Evolutionary conservation across 2,329 filamentous ascomycete genomes (phyloP).

Genomic region (Rosellinia necatrix): DNA sequence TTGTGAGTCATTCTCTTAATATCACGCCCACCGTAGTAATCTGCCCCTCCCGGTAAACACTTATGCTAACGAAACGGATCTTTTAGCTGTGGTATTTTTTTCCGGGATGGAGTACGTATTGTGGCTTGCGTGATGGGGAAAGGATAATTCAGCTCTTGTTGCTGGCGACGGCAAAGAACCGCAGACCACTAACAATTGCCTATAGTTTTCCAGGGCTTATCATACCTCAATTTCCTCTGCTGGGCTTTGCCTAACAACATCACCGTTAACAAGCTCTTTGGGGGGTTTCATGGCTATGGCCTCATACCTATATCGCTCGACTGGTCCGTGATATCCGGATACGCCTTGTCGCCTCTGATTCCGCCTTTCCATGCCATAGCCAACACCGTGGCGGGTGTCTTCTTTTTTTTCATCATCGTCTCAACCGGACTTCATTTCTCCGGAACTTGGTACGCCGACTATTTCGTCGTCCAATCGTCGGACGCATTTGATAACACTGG

Average conservation of each 20-base stretch:
- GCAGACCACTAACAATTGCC: not conserved
- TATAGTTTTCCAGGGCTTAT: slow-evolving; percentile 47
- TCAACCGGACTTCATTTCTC: slow-evolving; percentile 64
- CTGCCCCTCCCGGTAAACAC: not conserved
- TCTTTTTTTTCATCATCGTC: slow-evolving; percentile 60
- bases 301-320: slow-evolving; percentile 69
- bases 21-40: not conserved
- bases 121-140: not conserved
- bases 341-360: slow-evolving; percentile 60
- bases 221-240: slow-evolving; percentile 42
- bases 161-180: not conserved
- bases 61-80: slow-evolving; percentile 30
- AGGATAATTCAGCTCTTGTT: not conserved
- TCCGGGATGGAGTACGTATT: slow-evolving; percentile 48
- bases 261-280: slow-evolving; percentile 68
- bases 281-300: slow-evolving; percentile 63
- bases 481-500: slow-evolving; percentile 69
- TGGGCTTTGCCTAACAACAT: slow-evolving; percentile 65
- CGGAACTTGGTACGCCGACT: slow-evolving; percentile 61
- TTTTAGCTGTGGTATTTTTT: slow-evolving; percentile 55
- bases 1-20: slow-evolving; percentile 18
- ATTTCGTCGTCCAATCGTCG: slow-evolving; percentile 64
- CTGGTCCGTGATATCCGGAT: slow-evolving; percentile 65
- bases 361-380: slow-evolving; percentile 64
- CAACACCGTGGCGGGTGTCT: slow-evolving; percentile 60